A percentile compares a stretch with the other conserved stretches of the same genome.
Evolutionary conservation across 805 yeast genomes (phyloP).

Genomic region (Ogataea ramenticola): DNA sequence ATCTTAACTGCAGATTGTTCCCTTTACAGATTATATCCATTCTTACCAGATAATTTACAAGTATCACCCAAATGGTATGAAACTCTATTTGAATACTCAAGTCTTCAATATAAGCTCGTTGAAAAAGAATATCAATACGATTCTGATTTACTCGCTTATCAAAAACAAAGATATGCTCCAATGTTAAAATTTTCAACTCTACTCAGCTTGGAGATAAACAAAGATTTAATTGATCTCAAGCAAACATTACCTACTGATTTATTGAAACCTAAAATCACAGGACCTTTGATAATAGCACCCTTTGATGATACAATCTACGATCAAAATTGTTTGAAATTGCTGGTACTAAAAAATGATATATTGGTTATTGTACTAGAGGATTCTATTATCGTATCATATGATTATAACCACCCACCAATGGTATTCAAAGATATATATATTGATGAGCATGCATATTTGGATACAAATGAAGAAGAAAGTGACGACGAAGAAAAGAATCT

Average conservation of each 20-base stretch:
- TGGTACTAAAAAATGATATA: conserved; percentile 19
- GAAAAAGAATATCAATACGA: neutral
- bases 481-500: neutral
- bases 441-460: conserved; percentile 1
- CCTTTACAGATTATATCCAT: conserved; percentile 56
- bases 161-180: conserved; percentile 5
- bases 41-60: conserved; percentile 40
- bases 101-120: conserved; percentile 9
- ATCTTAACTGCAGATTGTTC: conserved; percentile 50
- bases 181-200: conserved; percentile 19
- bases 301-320: conserved; percentile 48
- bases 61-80: conserved; percentile 27
- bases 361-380: conserved; percentile 14
- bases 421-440: conserved; percentile 13
- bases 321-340: conserved; percentile 28
- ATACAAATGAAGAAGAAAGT: neutral
- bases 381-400: conserved; percentile 14
- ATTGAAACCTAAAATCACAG: conserved; percentile 23
- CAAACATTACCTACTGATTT: conserved; percentile 12
- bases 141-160: neutral
- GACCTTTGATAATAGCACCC: conserved; percentile 48
- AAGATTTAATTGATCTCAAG: conserved; percentile 2
- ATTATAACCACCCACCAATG: conserved; percentile 17
- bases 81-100: conserved; percentile 17
- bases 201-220: conserved; percentile 8